Base-by-base conservation (phyloP, 495 filamentous ascomycete species). In the Penicillium bialowiezense region DNA sequence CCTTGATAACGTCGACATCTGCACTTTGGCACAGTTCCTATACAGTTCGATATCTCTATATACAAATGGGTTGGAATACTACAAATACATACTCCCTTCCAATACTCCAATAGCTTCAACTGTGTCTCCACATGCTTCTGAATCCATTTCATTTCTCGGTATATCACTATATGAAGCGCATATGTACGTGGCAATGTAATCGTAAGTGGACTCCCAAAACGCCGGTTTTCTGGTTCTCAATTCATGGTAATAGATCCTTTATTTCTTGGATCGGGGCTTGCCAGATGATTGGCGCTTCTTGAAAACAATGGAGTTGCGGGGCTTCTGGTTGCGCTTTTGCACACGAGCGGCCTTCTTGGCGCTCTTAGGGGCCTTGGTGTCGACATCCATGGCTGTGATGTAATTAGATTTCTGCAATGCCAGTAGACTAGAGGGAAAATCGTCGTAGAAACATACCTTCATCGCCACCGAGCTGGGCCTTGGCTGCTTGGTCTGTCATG, bases 231-330 rank as follows among this genome's bases (percentile, higher is more conserved):
- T n/a, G n/a, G n/a, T 38, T 46, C 52, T 45, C 36, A 15, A 41
- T 54, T 43, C 23, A 32, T n/a, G 37, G 20, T 20, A 7, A 32
- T 20, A 21, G 1, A 44, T 14, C 12, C 32, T 37, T 67, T 52
- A 72, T 51, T 65, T 69, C 54, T 66, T 72, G 3, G 63, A 47
- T 17, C 50, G 39, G 40, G 56, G 64, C 50, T 63, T 70, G 15
- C 35, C 28, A 32, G 69, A 70, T 7, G 56, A 62, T 15, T 51
- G 53, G 21, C 55, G 61, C 21, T 51, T 35, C 33, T 52, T 51
- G 44, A 78, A 78, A 21, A 75, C 67, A 37, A 78, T 77, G 9
- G 71, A 70, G 45, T 64, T 60, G 38, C 68, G 70, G 9, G 63
- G 63, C 52, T 72, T 74, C 31, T 60, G 62, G 42, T 68, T 63